Evolutionary conservation across 495 filamentous ascomycete genomes (phyloP).

Genomic region (Neurospora sp.): DNA sequence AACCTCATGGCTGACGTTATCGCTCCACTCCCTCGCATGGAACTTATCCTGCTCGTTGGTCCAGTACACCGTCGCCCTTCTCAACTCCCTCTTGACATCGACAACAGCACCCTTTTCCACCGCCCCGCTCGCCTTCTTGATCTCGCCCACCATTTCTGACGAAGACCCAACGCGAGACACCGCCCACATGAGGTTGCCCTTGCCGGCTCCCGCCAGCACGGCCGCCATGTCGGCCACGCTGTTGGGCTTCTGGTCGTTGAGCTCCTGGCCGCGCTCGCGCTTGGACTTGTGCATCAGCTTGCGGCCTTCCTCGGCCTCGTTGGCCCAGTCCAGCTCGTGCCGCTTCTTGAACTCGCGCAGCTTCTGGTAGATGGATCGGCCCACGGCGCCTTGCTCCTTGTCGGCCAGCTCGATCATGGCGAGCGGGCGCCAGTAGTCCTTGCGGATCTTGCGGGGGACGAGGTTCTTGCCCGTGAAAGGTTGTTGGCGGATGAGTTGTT

Average conservation of each 20-base stretch:
- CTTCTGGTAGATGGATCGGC: conserved; percentile 63
- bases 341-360: conserved; percentile 71
- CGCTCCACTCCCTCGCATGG: conserved; percentile 58
- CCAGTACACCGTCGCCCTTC: conserved; percentile 54
- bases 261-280: conserved; percentile 45
- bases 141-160: conserved; percentile 20
- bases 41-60: conserved; percentile 52
- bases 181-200: conserved; percentile 36
- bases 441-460: conserved; percentile 64
- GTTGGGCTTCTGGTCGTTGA: conserved; percentile 89
- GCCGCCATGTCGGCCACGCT: conserved; percentile 76
- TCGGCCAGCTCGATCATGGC: conserved; percentile 61
- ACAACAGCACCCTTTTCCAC: conserved; percentile 8
- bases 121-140: conserved; percentile 12
- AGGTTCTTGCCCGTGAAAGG: conserved; percentile 88
- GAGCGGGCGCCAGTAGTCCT: conserved; percentile 84
- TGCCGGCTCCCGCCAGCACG: conserved; percentile 48
- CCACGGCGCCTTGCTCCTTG: conserved; percentile 41
- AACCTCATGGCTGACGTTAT: conserved; percentile 50
- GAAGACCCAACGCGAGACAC: conserved; percentile 22
- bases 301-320: conserved; percentile 28
- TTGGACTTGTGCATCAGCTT: conserved; percentile 34
- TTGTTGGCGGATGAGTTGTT: conserved; percentile 60
- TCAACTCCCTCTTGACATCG: conserved; percentile 15
- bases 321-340: conserved; percentile 54